Percentiles rank a stretch among this genome's conserved stretches.
phyloP scores from a whole-genome alignment of 257 asterid genomes.

The Gentiana straminea region DNA sequence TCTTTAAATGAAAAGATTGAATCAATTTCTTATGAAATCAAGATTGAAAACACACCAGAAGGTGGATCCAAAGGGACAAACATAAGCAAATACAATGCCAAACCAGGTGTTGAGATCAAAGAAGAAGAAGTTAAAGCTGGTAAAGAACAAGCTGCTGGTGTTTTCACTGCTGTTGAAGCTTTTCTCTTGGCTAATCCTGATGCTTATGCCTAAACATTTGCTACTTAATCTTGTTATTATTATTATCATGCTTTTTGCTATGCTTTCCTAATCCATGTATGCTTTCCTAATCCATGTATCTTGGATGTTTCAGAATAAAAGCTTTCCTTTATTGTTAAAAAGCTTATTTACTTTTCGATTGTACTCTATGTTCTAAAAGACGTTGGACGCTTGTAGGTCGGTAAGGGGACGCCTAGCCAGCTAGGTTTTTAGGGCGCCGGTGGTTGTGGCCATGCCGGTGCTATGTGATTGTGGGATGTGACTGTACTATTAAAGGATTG shows the following conservation, averaged over 20 bases:
- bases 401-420: no score
- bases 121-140: constrained; percentile 34
- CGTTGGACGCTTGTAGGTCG: no score
- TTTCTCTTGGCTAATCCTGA: constrained; percentile 25
- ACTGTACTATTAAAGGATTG: no score
- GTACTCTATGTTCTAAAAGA: no score
- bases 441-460: no score
- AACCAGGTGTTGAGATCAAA: constrained; percentile 28
- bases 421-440: no score
- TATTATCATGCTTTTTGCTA: neutral
- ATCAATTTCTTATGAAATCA: constrained; percentile 32
- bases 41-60: constrained; percentile 34
- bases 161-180: constrained; percentile 21
- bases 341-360: no score
- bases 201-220: constrained; percentile 10
- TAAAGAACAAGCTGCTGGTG: constrained; percentile 16
- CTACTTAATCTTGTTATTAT: no score
- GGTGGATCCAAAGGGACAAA: constrained; percentile 44
- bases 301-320: no score
- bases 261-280: neutral
- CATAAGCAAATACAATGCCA: constrained; percentile 29
- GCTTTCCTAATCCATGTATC: no score
- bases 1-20: constrained; percentile 33
- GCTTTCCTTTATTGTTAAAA: no score
- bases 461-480: no score